Percentiles rank a stretch among this genome's conserved stretches.
Conservation (phyloP, 768 basidiomycete genomes). For the Hericium alpestre region DNA sequence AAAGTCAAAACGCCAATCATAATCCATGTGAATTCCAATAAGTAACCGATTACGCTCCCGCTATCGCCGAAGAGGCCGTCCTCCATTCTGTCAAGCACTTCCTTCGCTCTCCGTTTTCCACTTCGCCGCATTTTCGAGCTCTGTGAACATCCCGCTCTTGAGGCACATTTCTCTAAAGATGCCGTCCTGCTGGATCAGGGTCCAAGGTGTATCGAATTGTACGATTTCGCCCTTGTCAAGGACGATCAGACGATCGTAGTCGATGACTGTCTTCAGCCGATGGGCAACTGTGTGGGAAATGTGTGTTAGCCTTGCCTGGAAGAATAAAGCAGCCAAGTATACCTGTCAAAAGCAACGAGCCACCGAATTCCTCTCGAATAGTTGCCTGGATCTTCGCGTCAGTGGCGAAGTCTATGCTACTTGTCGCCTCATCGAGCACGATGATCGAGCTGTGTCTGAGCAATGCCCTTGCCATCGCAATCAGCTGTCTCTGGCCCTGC, state of each 20-base stretch:
- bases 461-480: conserved; percentile 77
- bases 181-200: conserved; percentile 33
- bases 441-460: conserved; percentile 63
- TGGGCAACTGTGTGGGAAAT: not conserved
- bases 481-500: conserved; percentile 82
- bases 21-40: too few relatives aligned
- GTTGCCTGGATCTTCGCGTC: conserved; percentile 86
- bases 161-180: conserved; percentile 43
- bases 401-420: conserved; percentile 79
- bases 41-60: too few relatives aligned
- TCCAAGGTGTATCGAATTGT: conserved; percentile 42
- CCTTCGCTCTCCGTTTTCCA: conserved; percentile 18
- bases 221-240: conserved; percentile 53
- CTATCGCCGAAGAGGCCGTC: too few relatives aligned
- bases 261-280: conserved; percentile 56
- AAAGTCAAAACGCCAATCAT: too few relatives aligned
- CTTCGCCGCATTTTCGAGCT: conserved; percentile 48
- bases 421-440: conserved; percentile 76
- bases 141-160: conserved; percentile 51
- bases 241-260: conserved; percentile 69
- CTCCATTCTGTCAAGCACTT: not conserved
- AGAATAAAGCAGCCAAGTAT: not conserved
- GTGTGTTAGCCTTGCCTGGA: too few relatives aligned
- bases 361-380: conserved; percentile 76
- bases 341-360: conserved; percentile 39